Evolutionary conservation across 345 rosid species (phyloP).

Genomic region (Citrus unshiu): DNA sequence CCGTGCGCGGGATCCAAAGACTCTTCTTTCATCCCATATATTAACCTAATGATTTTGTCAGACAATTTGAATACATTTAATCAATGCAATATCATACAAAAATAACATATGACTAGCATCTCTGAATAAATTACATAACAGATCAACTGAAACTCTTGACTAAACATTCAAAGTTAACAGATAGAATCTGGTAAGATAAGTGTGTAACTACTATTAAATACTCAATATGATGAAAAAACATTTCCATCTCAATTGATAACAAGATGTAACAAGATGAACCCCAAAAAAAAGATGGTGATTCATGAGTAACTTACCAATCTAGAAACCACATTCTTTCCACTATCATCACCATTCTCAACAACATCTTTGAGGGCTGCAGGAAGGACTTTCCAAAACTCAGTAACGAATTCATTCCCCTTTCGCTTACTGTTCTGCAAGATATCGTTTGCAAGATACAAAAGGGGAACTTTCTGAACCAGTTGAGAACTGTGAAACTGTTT

Average conservation of each 20-base stretch:
- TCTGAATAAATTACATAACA: not conserved
- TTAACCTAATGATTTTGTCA: slow-evolving; percentile 41
- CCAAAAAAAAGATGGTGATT: not conserved
- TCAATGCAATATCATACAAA: not conserved
- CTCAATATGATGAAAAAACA: not conserved
- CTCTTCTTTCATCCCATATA: slow-evolving; percentile 97
- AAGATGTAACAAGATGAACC: not conserved
- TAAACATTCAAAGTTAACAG: not conserved
- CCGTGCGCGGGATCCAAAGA: slow-evolving; percentile 78
- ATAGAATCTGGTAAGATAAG: not conserved
- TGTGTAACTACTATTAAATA: not conserved
- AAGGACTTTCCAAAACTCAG: slow-evolving; percentile 94
- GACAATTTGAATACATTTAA: not conserved
- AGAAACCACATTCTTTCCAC: slow-evolving; percentile 69
- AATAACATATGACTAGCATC: not conserved
- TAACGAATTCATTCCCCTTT: slow-evolving; percentile 85
- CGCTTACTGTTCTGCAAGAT: slow-evolving; percentile 96
- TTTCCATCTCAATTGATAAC: not conserved
- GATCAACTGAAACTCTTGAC: not conserved
- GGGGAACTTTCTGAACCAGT: slow-evolving; percentile 79
- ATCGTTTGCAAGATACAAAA: slow-evolving; percentile 88
- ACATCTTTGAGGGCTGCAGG: slow-evolving; percentile 81
- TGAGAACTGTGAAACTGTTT: slow-evolving; percentile 80
- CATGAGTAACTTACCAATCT: slow-evolving; percentile 49
- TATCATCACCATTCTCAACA: slow-evolving; percentile 67